Evolutionary conservation across 495 filamentous ascomycete species (phyloP).

Genomic region (Podospora pseudocomata): DNA sequence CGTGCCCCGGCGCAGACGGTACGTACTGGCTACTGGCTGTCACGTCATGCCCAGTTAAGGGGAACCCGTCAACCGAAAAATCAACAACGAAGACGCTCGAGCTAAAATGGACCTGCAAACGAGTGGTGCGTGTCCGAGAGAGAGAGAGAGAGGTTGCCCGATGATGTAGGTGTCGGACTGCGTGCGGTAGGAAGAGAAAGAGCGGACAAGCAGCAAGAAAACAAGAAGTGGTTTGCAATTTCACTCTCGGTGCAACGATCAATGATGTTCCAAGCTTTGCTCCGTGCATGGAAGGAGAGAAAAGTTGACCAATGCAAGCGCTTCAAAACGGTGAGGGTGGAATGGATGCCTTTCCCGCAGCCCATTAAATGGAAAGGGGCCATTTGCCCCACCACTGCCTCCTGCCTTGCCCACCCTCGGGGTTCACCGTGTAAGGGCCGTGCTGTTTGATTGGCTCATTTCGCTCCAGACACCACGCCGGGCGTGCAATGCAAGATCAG

Average conservation of each 20-base stretch:
- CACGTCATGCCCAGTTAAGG: conserved; percentile 5
- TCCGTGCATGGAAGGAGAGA: conserved; percentile 3
- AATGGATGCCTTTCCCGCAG: conserved; percentile 19
- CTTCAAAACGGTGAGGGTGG: conserved; percentile 22
- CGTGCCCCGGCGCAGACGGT: not conserved
- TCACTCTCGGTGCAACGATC: conserved; percentile 8
- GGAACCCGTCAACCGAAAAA: conserved; percentile 4
- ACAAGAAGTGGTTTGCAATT: conserved; percentile 10
- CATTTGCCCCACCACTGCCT: not conserved
- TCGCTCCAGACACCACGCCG: not conserved
- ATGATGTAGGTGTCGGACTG: conserved; percentile 22
- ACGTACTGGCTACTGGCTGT: not conserved
- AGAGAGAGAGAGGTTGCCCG: not conserved
- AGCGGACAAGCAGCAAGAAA: conserved; percentile 8
- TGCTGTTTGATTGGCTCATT: not conserved
- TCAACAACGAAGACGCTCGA: not conserved
- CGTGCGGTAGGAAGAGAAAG: conserved; percentile 5
- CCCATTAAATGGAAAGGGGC: conserved; percentile 23
- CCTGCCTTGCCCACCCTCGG: conserved; percentile 11
- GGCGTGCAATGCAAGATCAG: conserved; percentile 13
- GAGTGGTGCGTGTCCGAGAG: conserved; percentile 19
- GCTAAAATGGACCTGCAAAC: conserved; percentile 9
- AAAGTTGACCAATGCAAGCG: conserved; percentile 21
- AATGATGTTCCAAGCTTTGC: conserved; percentile 15
- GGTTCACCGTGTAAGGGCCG: conserved; percentile 6